These are phyloP conservation scores for Entomortierella parvispora DNA, from an alignment of 192 early-diverging fungal genomes.

Conservation along the genomic window DNA sequence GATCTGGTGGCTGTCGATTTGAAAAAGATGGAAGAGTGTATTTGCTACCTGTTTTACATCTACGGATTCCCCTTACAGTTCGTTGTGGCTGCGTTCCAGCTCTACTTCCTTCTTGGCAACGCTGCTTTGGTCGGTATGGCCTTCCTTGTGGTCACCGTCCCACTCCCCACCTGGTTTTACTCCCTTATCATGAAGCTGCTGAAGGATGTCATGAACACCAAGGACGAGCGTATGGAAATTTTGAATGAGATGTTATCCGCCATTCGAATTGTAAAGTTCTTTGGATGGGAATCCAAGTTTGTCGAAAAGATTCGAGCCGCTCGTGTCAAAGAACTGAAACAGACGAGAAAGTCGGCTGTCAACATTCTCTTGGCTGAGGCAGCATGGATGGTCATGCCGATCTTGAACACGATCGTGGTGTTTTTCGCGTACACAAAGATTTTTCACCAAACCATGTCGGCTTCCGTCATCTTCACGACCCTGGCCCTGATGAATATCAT, in stretches of 20 bases:
- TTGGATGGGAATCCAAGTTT: constrained; percentile 86
- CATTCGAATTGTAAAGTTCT: constrained; percentile 95
- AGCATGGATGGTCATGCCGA: constrained; percentile 60
- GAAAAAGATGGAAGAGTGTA: constrained; percentile 32
- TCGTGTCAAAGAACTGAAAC: constrained; percentile 24
- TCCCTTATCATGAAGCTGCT: constrained; percentile 56
- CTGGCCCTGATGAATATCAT: constrained; percentile 72
- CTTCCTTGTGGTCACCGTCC: constrained; percentile 71
- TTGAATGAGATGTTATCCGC: constrained; percentile 81
- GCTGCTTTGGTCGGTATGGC: constrained; percentile 83
- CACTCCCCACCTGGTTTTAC: constrained; percentile 60
- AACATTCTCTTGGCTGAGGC: too few relatives aligned
- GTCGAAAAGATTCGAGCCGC: constrained; percentile 68
- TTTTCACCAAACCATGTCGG: constrained; percentile 44
- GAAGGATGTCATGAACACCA: constrained; percentile 61
- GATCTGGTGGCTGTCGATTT: constrained; percentile 40
- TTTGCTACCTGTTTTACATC: constrained; percentile 54
- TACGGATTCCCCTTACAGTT: constrained; percentile 73
- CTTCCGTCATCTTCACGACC: constrained; percentile 58
- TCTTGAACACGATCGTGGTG: constrained; percentile 63
- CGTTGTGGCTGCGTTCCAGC: constrained; percentile 65
- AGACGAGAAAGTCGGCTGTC: too few relatives aligned
- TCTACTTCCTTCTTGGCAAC: constrained; percentile 84
- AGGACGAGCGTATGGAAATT: constrained; percentile 83
- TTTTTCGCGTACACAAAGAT: constrained; percentile 64